phyloP scores from a whole-genome alignment of 345 rosid genomes.

The Salix purpurea region DNA sequence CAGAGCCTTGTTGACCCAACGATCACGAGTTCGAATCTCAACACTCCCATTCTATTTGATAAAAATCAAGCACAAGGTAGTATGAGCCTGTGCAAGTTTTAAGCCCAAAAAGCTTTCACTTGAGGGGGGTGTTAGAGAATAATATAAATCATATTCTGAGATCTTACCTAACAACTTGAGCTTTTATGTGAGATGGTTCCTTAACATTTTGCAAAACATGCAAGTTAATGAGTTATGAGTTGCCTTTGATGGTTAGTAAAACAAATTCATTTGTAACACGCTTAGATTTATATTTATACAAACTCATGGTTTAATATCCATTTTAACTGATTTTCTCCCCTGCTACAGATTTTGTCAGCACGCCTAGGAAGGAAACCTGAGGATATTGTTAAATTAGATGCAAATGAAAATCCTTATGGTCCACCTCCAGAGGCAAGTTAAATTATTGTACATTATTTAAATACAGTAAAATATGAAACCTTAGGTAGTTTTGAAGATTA shows the following conservation, averaged over 20 bases:
- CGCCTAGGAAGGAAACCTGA: constrained; percentile 88
- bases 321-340: not conserved
- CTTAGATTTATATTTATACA: not conserved
- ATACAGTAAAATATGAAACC: not conserved
- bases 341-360: constrained; percentile 63
- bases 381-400: constrained; percentile 92
- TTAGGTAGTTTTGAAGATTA: not conserved
- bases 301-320: not conserved
- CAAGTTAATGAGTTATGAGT: not conserved
- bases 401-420: constrained; percentile 98
- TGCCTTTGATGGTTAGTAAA: not conserved
- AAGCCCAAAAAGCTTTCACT: too few species aligned
- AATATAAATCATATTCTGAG: too few species aligned
- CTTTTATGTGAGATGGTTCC: too few species aligned
- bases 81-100: too few species aligned
- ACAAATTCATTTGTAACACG: not conserved
- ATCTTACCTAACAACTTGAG: too few species aligned
- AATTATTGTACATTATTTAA: not conserved
- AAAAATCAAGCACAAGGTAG: too few species aligned
- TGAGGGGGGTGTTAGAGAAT: too few species aligned
- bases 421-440: constrained; percentile 96
- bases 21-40: too few species aligned
- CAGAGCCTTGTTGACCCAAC: too few species aligned
- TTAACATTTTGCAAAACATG: not conserved
- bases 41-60: too few species aligned